Conservation (phyloP, 176 grass and related monocot species). For the Carex cristatella region DNA sequence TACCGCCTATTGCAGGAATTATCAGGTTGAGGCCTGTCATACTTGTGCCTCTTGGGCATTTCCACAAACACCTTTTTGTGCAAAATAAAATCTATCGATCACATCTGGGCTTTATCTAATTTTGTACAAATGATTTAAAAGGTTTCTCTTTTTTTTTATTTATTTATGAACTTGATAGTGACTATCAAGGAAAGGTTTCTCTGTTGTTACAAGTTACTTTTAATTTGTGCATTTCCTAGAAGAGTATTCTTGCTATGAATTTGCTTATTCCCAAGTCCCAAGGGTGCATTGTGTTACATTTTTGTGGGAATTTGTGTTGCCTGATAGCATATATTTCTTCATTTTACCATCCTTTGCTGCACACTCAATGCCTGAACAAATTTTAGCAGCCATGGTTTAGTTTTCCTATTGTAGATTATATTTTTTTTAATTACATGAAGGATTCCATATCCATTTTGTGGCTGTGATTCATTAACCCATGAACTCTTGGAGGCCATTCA, state of each 20-base stretch:
- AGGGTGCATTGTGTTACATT: background rate
- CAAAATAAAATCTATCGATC: background rate
- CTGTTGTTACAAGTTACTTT: background rate
- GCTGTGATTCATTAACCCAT: background rate
- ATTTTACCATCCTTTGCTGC: background rate
- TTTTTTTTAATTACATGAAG: background rate
- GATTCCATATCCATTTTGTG: background rate
- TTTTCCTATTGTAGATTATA: background rate
- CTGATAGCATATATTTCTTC: background rate
- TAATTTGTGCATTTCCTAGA: background rate
- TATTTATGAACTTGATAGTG: too few relatives aligned
- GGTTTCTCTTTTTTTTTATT: background rate
- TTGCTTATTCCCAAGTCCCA: background rate
- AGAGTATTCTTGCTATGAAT: background rate
- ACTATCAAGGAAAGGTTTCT: background rate
- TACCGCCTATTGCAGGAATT: background rate
- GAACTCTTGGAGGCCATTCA: background rate
- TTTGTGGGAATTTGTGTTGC: background rate
- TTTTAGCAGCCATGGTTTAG: background rate
- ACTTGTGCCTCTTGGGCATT: background rate
- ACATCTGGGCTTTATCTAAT: background rate
- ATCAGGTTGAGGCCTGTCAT: background rate
- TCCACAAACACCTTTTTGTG: background rate
- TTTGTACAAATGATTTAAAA: background rate
- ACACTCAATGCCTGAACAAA: background rate